Evolutionary conservation across 2,329 filamentous ascomycete species (phyloP), one percentile per base, ranked within the genome.

Genomic region (Trichoderma aggressivum): DNA sequence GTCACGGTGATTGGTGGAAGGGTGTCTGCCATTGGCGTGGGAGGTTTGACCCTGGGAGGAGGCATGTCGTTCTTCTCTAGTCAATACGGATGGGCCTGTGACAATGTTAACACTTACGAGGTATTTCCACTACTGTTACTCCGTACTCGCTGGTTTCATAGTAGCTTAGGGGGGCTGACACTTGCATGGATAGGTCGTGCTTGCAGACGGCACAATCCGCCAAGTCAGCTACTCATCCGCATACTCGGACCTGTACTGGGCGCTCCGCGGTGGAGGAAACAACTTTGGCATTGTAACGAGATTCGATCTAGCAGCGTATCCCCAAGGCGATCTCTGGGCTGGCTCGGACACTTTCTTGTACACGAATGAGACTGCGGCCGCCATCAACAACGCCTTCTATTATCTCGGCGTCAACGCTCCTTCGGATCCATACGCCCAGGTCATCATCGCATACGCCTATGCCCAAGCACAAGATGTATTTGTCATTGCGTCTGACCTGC

Each of bases 1-100:
- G 63, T 84, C 0, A 78, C 79, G 3, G 80, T 82, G 7, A 73
- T 78, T 1, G 84, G 83, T 24, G 84, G 82, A 3, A 78, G 84
- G 18, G 76, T 81, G 21, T 77, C 78, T 1, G 75, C 75, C 7
- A 80, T 85, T n/a, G 83, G 82, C 12, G 82, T 84, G 7, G 58
- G 43, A 7, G 73, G 67, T 60, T 34, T 74, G n/a, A 72, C 62
- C 1, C 59, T 72, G 0, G 71, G 60, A 50, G 77, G 77, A 16
- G 74, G 74, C 8, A 73, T 72, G 7, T 75, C 74, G 7, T 73
- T 71, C 47, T 70, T 75, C 14, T 72, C 73, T 4, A 61, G 60
- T 7, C 58, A 64, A 16, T 43, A 74, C 59, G 72, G 74, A 43
- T 68, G 70, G 72, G 70, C 69, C 14, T 65, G 71, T 32, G 73